phyloP scores from a whole-genome alignment of 495 filamentous ascomycete genomes.

The Evansstolkia leycettana region DNA sequence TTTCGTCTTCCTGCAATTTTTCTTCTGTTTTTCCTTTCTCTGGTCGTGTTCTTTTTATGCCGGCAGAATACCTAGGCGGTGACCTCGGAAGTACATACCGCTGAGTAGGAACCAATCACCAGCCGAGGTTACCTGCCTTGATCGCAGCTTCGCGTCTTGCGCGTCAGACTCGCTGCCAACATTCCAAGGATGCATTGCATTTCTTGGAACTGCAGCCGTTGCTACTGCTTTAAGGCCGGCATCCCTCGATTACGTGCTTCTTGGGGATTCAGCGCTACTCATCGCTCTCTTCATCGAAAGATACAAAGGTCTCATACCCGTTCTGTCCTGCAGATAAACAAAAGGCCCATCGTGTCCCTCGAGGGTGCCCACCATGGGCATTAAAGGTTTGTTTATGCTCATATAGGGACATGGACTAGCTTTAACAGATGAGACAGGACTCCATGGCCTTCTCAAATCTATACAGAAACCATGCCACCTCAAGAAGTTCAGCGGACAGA shows the following conservation, averaged over 20 bases:
- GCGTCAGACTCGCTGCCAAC: background rate
- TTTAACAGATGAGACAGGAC: slow-evolving; percentile 37
- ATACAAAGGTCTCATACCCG: background rate
- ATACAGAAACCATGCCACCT: slow-evolving; percentile 83
- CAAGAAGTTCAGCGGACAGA: slow-evolving; percentile 78
- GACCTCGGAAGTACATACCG: slow-evolving; percentile 1
- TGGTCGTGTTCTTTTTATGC: slow-evolving; percentile 6
- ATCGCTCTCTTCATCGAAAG: too few species aligned
- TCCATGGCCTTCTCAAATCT: slow-evolving; percentile 86
- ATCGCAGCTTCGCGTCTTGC: background rate
- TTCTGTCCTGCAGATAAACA: slow-evolving; percentile 9
- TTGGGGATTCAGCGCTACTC: too few species aligned
- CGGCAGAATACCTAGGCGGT: slow-evolving; percentile 16
- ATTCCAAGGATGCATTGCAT: too few species aligned
- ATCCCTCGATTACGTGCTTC: background rate
- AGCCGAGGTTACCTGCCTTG: background rate
- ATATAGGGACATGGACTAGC: background rate
- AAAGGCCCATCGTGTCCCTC: slow-evolving; percentile 21
- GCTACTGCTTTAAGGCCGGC: background rate
- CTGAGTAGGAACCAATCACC: slow-evolving; percentile 10
- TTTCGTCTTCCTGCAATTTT: slow-evolving; percentile 1
- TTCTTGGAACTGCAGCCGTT: background rate
- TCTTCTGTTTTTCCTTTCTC: slow-evolving; percentile 7
- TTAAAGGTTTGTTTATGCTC: slow-evolving; percentile 38
- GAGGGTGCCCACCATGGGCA: slow-evolving; percentile 47